A percentile compares a stretch with the other conserved stretches of the same genome.
Evolutionary conservation across 177 flowering plant species (phyloP).

Genomic region (Vitis hybrid): DNA sequence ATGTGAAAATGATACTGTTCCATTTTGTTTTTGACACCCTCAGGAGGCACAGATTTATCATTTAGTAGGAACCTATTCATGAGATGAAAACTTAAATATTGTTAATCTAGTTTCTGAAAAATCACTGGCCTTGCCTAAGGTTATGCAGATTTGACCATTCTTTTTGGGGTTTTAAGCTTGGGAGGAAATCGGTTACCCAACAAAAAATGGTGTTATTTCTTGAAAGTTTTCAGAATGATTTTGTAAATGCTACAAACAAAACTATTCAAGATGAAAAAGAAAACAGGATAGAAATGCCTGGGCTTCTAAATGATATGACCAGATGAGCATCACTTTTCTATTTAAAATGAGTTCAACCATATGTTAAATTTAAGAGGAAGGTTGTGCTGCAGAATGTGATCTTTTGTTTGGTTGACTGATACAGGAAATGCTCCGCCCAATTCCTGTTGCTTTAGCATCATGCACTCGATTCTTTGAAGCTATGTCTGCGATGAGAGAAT

Average conservation of each 20-base stretch:
- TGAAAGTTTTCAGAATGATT: neutral
- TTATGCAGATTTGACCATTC: neutral
- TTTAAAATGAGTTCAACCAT: neutral
- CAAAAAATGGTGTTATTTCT: neutral
- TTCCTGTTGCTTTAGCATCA: conserved; percentile 92
- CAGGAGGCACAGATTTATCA: too few relatives aligned
- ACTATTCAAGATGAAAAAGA: too few relatives aligned
- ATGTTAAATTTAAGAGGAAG: neutral
- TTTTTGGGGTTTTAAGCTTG: too few relatives aligned
- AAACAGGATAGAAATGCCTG: too few relatives aligned
- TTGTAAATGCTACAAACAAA: too few relatives aligned
- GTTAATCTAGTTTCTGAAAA: neutral
- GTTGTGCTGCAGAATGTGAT: neutral
- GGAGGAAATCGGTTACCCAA: neutral
- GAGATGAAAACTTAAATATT: neutral
- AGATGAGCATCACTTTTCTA: neutral
- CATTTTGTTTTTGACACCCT: too few relatives aligned
- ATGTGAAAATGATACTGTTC: too few relatives aligned
- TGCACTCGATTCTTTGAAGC: conserved; percentile 94
- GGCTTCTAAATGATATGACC: too few relatives aligned
- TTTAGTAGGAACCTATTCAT: neutral
- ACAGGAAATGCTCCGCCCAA: conserved; percentile 96
- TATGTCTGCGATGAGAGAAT: conserved; percentile 97
- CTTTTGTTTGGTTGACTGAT: conserved; percentile 7
- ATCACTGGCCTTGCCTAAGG: neutral